phyloP scores from a whole-genome alignment of 1,284 basidiomycete species.

The Puccinia coronata region DNA sequence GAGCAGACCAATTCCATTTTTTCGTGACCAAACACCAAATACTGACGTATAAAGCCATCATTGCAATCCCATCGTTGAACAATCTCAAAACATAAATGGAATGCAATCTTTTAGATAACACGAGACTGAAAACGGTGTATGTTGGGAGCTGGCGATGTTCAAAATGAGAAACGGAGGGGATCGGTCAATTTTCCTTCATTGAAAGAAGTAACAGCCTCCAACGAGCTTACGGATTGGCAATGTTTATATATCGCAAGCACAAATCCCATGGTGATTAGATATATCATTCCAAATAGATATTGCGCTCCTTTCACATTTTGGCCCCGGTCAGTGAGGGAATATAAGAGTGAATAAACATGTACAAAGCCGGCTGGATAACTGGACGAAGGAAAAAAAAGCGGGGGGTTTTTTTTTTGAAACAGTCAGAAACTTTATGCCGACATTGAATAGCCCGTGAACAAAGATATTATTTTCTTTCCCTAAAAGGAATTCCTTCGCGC shows the following conservation, averaged over 20 bases:
- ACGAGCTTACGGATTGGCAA: slow-evolving; percentile 45
- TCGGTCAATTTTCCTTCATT: too few species aligned
- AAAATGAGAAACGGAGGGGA: too few species aligned
- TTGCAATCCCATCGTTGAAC: slow-evolving; percentile 93
- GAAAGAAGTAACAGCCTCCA: too few species aligned
- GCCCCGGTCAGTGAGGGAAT: slow-evolving; percentile 69
- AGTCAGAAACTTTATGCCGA: neutral
- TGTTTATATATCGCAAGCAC: slow-evolving; percentile 57
- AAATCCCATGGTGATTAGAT: slow-evolving; percentile 68
- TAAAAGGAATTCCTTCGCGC: neutral
- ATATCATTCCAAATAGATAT: slow-evolving; percentile 73
- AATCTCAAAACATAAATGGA: slow-evolving; percentile 88
- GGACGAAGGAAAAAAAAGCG: slow-evolving; percentile 21
- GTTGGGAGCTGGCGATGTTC: slow-evolving; percentile 67
- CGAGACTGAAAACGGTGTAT: slow-evolving; percentile 73
- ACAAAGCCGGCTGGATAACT: slow-evolving; percentile 96
- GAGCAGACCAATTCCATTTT: slow-evolving; percentile 47
- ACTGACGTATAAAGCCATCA: slow-evolving; percentile 63
- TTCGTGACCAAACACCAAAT: slow-evolving; percentile 62
- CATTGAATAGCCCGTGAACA: neutral
- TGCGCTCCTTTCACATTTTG: slow-evolving; percentile 71
- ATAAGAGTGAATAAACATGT: slow-evolving; percentile 76
- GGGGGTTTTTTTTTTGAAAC: neutral
- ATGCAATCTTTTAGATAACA: slow-evolving; percentile 86
- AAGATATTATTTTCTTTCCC: neutral